Conservation (phyloP, 139 green algal genomes). For the Micractinium sp. region DNA sequence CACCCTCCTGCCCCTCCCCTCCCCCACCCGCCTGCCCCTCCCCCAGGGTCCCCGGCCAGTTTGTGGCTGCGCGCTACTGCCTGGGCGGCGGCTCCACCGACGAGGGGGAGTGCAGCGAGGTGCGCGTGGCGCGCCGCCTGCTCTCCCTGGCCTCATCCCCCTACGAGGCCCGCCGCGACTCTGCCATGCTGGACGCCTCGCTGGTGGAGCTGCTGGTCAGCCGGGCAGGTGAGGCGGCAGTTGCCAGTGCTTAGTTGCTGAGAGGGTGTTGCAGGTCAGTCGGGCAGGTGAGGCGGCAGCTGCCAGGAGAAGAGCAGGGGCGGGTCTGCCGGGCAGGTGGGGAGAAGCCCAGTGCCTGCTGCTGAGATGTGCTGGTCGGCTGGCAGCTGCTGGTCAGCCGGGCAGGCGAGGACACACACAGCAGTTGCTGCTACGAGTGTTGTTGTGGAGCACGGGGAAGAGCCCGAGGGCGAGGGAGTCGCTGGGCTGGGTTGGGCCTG, state of each 20-base stretch:
- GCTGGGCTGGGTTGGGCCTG: background rate
- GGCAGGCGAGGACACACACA: background rate
- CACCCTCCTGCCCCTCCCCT: background rate
- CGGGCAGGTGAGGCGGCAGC: background rate
- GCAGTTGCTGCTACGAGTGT: too few species aligned
- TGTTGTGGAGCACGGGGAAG: too few species aligned
- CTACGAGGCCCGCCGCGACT: constrained; percentile 70
- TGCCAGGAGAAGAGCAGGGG: background rate
- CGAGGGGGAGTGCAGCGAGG: background rate
- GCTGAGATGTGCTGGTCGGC: too few species aligned
- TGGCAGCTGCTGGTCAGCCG: constrained; percentile 63
- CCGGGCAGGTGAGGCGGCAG: constrained; percentile 8
- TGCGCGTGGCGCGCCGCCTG: constrained; percentile 19
- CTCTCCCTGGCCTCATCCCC: constrained; percentile 60
- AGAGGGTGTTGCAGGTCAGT: background rate
- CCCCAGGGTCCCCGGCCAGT: constrained; percentile 64
- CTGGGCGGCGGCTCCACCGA: constrained; percentile 2
- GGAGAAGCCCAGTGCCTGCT: too few species aligned
- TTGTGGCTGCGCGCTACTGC: constrained; percentile 53
- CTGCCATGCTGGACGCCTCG: constrained; percentile 69
- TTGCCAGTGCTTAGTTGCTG: too few species aligned
- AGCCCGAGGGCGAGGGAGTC: background rate
- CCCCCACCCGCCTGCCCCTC: background rate
- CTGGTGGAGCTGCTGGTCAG: constrained; percentile 76
- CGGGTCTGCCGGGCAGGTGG: too few species aligned